Evolutionary conservation across 2,329 filamentous ascomycete species (phyloP), one percentile per base, ranked within the genome.

Genomic region (Acrodontium crateriforme): DNA sequence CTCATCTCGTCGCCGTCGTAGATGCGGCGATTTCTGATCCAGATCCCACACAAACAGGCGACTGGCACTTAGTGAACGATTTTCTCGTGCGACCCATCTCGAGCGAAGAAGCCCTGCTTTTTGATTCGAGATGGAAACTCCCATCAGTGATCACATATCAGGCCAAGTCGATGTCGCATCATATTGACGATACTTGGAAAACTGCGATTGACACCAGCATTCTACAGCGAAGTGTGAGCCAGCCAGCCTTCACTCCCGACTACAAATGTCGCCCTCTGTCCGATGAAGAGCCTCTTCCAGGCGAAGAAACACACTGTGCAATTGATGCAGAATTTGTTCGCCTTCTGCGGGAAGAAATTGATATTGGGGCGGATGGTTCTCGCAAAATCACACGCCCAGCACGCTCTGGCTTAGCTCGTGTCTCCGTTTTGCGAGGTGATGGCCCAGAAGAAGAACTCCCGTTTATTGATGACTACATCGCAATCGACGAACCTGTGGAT

Each of bases 51-150:
- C 61, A 60, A 3, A 67, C 73, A 38, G 77, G 71, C 45, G 76
- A 78, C 42, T 98, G 91, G 91, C 83, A 95, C 55, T 58, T 98
- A 1, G 94, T 98, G 60, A 98, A 98, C 44, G 89, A 98, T 55
- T 98, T 98, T 46, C 59, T 93, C 18, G 91, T 98, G 13, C 73
- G 80, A 9, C 74, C 78, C 7, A 71, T 93, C 10, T 71, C 76
- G 17, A 69, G 71, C 16, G 76, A 84, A 36, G 87, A 98, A 50
- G 91, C 87, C 1, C 62, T 95, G 11, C 74, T 78, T 14, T 98
- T 95, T 54, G 85, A 87, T 36, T 73, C 83, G 3, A 69, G 74
- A 11, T 98, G 89, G 89, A 98, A 95, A 59, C 66, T 83, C 27
- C 89, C 89, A 1, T 84, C 82, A 9, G 78, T 95, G 4, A 60